Conservation (phyloP, 805 yeast species). For the Starmerella asiatica region DNA sequence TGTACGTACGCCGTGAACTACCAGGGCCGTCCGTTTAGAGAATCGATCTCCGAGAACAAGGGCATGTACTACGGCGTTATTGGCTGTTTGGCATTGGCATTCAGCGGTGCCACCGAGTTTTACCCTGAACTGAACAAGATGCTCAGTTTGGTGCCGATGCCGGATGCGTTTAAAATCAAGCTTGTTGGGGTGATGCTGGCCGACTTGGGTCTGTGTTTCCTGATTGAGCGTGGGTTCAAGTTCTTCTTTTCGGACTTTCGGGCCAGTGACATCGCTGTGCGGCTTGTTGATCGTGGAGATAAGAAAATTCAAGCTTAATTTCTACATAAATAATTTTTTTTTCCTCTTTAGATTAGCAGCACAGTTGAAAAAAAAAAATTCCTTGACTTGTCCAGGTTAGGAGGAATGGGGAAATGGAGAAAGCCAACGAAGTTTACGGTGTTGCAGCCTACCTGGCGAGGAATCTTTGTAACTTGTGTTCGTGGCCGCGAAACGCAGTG, state of each 20-base stretch:
- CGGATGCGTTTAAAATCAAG: slow-evolving; percentile 53
- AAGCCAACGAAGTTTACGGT: slow-evolving; percentile 14
- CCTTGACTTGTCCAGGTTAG: not conserved
- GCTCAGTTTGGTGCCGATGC: slow-evolving; percentile 85
- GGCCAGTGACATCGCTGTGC: slow-evolving; percentile 76
- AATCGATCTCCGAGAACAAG: slow-evolving; percentile 73
- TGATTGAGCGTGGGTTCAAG: slow-evolving; percentile 68
- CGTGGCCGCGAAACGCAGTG: slow-evolving; percentile 50
- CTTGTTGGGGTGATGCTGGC: slow-evolving; percentile 58
- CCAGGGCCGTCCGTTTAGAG: slow-evolving; percentile 94
- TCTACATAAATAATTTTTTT: slow-evolving; percentile 1
- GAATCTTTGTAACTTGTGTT: slow-evolving; percentile 80
- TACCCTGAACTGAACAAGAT: slow-evolving; percentile 88
- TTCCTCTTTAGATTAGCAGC: not conserved
- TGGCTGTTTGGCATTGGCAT: slow-evolving; percentile 78
- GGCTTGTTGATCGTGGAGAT: slow-evolving; percentile 23
- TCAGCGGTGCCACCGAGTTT: slow-evolving; percentile 87
- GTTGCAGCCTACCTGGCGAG: slow-evolving; percentile 73
- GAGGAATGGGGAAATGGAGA: slow-evolving; percentile 13
- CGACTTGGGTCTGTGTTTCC: slow-evolving; percentile 68
- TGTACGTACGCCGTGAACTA: slow-evolving; percentile 96
- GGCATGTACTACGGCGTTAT: slow-evolving; percentile 94
- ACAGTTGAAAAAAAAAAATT: not conserved
- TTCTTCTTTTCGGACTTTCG: slow-evolving; percentile 76
- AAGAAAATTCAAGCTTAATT: slow-evolving; percentile 6